These are phyloP conservation scores for Aspergillus latus DNA, from an alignment of 2,329 filamentous ascomycete species.

Conservation along the genomic window DNA sequence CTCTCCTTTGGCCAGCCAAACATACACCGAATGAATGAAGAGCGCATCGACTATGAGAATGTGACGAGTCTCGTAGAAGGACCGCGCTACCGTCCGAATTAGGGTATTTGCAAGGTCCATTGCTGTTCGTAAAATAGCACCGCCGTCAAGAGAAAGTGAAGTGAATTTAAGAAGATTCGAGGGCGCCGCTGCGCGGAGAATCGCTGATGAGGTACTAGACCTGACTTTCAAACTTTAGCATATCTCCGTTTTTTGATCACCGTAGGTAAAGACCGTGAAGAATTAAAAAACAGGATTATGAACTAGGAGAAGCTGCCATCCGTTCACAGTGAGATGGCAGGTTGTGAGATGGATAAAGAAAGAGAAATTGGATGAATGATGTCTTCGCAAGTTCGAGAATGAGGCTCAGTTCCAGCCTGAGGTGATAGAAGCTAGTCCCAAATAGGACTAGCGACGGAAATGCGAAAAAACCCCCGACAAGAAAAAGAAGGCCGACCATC, in stretches of 20 bases:
- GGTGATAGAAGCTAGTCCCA: neutral
- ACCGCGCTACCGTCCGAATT: slow-evolving; percentile 79
- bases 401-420: neutral
- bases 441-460: neutral
- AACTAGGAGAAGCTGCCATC: neutral
- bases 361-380: slow-evolving; percentile 3
- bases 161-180: neutral
- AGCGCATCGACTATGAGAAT: slow-evolving; percentile 80
- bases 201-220: neutral
- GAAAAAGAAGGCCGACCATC: slow-evolving; percentile 13
- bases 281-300: neutral
- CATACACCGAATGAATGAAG: slow-evolving; percentile 68
- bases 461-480: slow-evolving; percentile 8
- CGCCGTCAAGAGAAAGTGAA: neutral
- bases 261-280: neutral
- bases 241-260: neutral
- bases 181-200: slow-evolving; percentile 4
- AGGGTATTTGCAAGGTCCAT: slow-evolving; percentile 74
- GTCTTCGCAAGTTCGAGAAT: neutral
- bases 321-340: neutral
- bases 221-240: slow-evolving; percentile 2
- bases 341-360: neutral
- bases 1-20: slow-evolving; percentile 3
- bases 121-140: slow-evolving; percentile 10
- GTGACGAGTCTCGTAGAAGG: slow-evolving; percentile 83